Base-by-base conservation (phyloP, 1,284 basidiomycete species). In the Apiotrichum porosum region DNA sequence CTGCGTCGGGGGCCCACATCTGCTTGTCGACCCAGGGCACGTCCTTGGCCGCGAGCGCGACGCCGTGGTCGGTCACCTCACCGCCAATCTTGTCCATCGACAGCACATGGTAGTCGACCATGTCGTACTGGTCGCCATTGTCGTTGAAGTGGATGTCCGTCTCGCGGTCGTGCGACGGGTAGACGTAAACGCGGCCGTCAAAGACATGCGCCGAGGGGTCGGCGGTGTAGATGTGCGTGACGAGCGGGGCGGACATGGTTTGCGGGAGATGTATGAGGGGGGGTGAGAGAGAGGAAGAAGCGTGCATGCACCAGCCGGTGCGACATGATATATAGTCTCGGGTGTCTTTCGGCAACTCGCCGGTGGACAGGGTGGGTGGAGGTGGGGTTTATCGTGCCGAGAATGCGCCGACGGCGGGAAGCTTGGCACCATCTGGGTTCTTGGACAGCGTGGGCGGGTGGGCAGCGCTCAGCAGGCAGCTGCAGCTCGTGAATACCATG, bases 151-250 rank as follows among this genome's bases (percentile, higher is more conserved):
- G 21, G 37, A 62, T 63, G 42, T 59, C 52, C n/a, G 57, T 59
- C 52, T 65, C 62, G 26, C 61, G 54, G 47, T 68, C 66, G 48
- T 68, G 66, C 3, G 49, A 54, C 2, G 66, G 66, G 45, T 68
- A 68, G 42, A 68, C 55, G 56, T 65, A 68, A 42, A 68, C 49
- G 28, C 57, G 47, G 32, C 51, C 56, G 42, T 63, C 50, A 48
- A 68, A 68, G 15, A 52, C 54, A 47, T 68, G 66, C 18, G 66
- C 66, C 6, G 66, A 68, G 10, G 66, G 66, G 47, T 68, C 66
- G n/a, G 66, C 66, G 9, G 56, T 59, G 60, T 60, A 68, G 50
- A 68, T 63, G 52, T 59, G 41, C n/a, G 52, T 57, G 37, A 66
- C 57, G 17, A 68, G 60, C 1, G 62, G 62, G 8, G 47, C 38